Percentiles rank a stretch among this genome's conserved stretches.
These are phyloP conservation scores for Paratrypanosoma confusum DNA, from an alignment of 208 protist genomes.

Conservation along the genomic window DNA sequence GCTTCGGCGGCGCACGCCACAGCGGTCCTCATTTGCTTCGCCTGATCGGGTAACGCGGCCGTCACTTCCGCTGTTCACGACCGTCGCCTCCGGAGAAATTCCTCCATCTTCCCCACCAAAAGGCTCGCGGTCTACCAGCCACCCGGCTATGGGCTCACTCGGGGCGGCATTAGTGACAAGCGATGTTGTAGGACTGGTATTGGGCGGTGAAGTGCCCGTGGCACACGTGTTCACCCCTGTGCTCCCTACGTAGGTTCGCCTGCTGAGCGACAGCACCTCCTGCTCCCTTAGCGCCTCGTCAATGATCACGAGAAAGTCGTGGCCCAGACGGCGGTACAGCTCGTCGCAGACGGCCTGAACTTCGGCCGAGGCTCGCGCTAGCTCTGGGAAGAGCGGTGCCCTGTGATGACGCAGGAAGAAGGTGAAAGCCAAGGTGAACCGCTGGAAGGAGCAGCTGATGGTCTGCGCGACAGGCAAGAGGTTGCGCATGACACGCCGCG, in stretches of 20 bases:
- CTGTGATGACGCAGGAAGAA: conserved; percentile 55
- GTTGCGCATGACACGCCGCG: conserved; percentile 39
- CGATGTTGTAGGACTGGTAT: neutral
- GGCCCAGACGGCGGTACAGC: conserved; percentile 62
- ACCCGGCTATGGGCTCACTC: conserved; percentile 7
- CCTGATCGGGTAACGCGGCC: too few relatives aligned
- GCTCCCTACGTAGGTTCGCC: neutral
- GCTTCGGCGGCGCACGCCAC: too few relatives aligned
- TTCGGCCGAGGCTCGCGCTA: conserved; percentile 60
- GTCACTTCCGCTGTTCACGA: too few relatives aligned
- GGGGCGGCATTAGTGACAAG: conserved; percentile 1
- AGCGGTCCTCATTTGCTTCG: too few relatives aligned
- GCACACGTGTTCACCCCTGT: neutral
- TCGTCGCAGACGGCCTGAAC: conserved; percentile 44
- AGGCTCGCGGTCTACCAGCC: conserved; percentile 1
- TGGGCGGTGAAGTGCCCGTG: neutral
- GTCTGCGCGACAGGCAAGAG: conserved; percentile 58
- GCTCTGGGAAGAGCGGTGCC: conserved; percentile 52
- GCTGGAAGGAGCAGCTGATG: conserved; percentile 39
- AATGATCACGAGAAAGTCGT: conserved; percentile 76
- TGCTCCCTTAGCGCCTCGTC: conserved; percentile 22
- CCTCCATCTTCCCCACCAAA: conserved; percentile 8
- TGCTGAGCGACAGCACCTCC: neutral
- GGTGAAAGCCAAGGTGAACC: conserved; percentile 50
- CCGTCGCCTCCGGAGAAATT: conserved; percentile 2